Evolutionary conservation across 768 basidiomycete genomes (phyloP).

Genomic region (Suillus weaverae): DNA sequence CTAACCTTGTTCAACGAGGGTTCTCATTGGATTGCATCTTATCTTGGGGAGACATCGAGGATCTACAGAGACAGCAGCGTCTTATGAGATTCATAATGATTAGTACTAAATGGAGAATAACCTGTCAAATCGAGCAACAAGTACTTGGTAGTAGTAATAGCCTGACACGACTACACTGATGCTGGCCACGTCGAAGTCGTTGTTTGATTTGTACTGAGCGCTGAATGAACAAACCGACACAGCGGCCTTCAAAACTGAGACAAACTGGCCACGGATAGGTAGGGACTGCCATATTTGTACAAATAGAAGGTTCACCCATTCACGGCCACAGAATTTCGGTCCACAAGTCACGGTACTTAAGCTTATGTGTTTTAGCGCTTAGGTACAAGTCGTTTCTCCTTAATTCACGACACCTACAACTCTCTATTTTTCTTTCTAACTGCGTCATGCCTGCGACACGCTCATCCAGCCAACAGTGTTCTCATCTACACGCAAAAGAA

Average conservation of each 20-base stretch:
- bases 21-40: neutral
- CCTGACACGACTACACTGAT: too few relatives aligned
- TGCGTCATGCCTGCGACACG: conserved; percentile 28
- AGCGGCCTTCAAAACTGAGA: too few relatives aligned
- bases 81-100: too few relatives aligned
- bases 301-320: neutral
- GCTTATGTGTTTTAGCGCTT: neutral
- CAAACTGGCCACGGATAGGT: too few relatives aligned
- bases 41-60: neutral
- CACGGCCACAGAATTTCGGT: neutral
- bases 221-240: too few relatives aligned
- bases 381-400: neutral
- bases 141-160: too few relatives aligned
- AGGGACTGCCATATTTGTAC: neutral
- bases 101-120: too few relatives aligned
- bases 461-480: conserved; percentile 23
- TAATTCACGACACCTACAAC: neutral
- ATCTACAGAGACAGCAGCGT: too few relatives aligned
- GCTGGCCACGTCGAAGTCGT: too few relatives aligned
- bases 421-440: neutral
- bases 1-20: neutral
- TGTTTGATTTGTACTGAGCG: too few relatives aligned
- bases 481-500: conserved; percentile 2
- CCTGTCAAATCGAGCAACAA: too few relatives aligned
- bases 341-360: neutral